phyloP scores from a whole-genome alignment of 768 basidiomycete genomes.

The Suillus cothurnatus region DNA sequence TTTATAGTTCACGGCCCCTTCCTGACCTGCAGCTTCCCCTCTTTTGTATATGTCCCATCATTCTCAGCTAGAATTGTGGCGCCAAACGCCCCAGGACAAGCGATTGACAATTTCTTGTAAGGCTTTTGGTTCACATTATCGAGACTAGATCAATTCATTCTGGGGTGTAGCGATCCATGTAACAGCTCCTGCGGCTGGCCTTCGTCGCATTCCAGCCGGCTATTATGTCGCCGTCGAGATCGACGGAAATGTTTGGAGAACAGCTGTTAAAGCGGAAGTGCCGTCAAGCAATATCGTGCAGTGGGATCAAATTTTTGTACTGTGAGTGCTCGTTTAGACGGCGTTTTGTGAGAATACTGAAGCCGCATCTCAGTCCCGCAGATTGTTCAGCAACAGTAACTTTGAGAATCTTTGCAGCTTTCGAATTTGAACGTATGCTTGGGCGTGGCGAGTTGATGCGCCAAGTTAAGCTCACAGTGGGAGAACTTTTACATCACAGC shows the following conservation, averaged over 20 bases:
- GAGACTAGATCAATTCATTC: not conserved
- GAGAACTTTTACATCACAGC: constrained; percentile 4
- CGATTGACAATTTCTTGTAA: constrained; percentile 8
- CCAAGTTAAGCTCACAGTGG: constrained; percentile 5
- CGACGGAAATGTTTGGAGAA: constrained; percentile 3
- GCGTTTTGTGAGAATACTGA: not conserved
- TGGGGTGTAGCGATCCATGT: constrained; percentile 15
- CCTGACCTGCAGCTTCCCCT: not conserved
- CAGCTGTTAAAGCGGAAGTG: constrained; percentile 8
- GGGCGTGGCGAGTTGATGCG: constrained; percentile 14
- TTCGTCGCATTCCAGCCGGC: constrained; percentile 18
- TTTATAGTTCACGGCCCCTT: constrained; percentile 3
- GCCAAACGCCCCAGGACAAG: constrained; percentile 8
- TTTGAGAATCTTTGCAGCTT: constrained; percentile 11
- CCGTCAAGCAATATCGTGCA: constrained; percentile 12
- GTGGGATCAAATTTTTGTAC: constrained; percentile 16
- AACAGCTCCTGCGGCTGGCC: constrained; percentile 9
- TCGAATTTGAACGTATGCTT: constrained; percentile 15
- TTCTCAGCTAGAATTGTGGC: constrained; percentile 7
- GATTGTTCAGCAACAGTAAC: not conserved
- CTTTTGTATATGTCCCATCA: constrained; percentile 6
- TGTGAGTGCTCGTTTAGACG: constrained; percentile 8
- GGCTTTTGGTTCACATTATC: not conserved
- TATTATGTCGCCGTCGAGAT: constrained; percentile 19
- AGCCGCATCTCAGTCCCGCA: constrained; percentile 8